These are phyloP conservation scores for Byssoonygena ceratinophila DNA, from an alignment of 2,329 filamentous ascomycete species.

Conservation along the genomic window DNA sequence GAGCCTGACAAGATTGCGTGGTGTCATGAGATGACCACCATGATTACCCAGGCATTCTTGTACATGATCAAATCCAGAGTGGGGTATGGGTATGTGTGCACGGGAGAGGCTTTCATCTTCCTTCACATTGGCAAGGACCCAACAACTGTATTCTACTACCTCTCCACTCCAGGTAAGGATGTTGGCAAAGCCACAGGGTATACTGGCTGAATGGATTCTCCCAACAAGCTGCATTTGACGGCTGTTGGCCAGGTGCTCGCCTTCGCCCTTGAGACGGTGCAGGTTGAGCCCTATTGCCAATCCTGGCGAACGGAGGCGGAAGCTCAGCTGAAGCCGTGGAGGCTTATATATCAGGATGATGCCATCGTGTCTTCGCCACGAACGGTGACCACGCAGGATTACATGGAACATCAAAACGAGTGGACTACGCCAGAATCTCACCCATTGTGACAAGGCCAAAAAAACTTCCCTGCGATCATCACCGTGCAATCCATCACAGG, in stretches of 20 bases:
- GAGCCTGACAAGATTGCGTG: slow-evolving; percentile 30
- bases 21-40: slow-evolving; percentile 33
- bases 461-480: slow-evolving; percentile 1
- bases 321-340: slow-evolving; percentile 19
- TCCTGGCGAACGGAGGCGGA: slow-evolving; percentile 18
- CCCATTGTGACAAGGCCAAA: slow-evolving; percentile 12
- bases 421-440: slow-evolving; percentile 2
- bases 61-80: slow-evolving; percentile 42
- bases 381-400: slow-evolving; percentile 11
- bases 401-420: not conserved
- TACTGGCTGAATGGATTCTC: slow-evolving; percentile 6
- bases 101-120: slow-evolving; percentile 38
- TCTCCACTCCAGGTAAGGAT: slow-evolving; percentile 26
- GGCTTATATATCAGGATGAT: slow-evolving; percentile 20
- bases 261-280: slow-evolving; percentile 24
- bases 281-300: slow-evolving; percentile 14
- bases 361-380: not conserved
- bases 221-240: slow-evolving; percentile 25
- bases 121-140: slow-evolving; percentile 27
- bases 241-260: slow-evolving; percentile 25
- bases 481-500: slow-evolving; percentile 1
- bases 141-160: slow-evolving; percentile 25
- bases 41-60: slow-evolving; percentile 41
- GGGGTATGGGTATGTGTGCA: slow-evolving; percentile 37
- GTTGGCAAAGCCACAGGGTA: slow-evolving; percentile 21